Evolutionary conservation across 345 rosid genomes (phyloP).

Genomic region (Brassica incana): DNA sequence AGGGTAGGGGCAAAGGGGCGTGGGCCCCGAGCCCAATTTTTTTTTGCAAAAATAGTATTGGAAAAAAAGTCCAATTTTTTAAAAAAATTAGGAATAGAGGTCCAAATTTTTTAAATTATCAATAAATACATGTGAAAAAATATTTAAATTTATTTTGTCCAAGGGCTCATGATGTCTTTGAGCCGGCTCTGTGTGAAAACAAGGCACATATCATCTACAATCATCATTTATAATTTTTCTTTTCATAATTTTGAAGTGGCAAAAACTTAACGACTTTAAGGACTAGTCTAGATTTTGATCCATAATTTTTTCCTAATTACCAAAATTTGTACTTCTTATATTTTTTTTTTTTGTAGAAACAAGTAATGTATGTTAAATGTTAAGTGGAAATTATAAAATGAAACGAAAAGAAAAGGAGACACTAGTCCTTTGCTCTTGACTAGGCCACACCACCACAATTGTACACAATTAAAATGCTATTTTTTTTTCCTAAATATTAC

Average conservation of each 20-base stretch:
- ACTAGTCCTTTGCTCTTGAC: background rate
- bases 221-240: background rate
- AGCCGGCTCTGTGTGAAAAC: background rate
- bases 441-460: slow-evolving; percentile 9
- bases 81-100: no score
- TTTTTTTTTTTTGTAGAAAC: background rate
- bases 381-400: background rate
- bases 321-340: background rate
- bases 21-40: no score
- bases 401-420: background rate
- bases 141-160: no score
- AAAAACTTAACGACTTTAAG: background rate
- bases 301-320: background rate
- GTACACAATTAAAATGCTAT: background rate
- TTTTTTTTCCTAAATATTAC: slow-evolving; percentile 2
- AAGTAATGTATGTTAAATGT: background rate
- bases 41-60: no score
- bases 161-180: no score
- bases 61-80: no score
- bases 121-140: no score
- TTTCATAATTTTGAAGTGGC: background rate
- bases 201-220: background rate
- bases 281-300: background rate
- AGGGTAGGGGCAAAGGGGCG: no score
- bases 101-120: no score